Base-by-base conservation (phyloP, 371 early-diverging fungal genomes). In the Syncephalastrum sp. region DNA sequence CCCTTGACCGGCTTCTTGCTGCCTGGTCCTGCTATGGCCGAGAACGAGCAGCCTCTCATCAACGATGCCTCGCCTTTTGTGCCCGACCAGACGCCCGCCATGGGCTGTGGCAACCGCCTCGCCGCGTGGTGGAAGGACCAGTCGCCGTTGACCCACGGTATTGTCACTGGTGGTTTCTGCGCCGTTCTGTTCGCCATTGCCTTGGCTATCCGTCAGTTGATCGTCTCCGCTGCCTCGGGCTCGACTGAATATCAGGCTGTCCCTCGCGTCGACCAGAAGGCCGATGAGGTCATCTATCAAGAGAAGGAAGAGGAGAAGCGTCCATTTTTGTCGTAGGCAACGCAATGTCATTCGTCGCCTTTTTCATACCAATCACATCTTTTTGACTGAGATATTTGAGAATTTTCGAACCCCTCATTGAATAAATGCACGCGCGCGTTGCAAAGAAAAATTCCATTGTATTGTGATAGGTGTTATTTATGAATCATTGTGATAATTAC, bases 1-100 rank as follows among this genome's bases (percentile, higher is more conserved):
- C 75, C 72, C 33, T 27, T 75, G 43, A 75, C 73, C 49, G 75
- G 75, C 19, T 72, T 73, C 61, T 61, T 75, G 55, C 55, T 75
- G 16, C 76, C 76, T 47, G 72, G 47, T n/a, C 60, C 57, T 38
- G 53, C 42, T 24, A 44, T 49, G 12, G 19, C 29, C 25, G 29
- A 44, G 8, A 10, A 43, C 38, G 23, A 42, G 38, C 10, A 33
- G 38, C 38, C 38, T 33, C 38, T 33, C 38, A 33, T 33, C 38
- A 10, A 33, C 38, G 38, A 33, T 12, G 38, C 38, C 12, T 33
- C 38, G 38, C 38, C 38, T 33, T 33, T 33, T 33, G 38, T 33
- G 10, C 38, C 38, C 10, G 38, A 33, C 38, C 38, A 33, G 38
- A 33, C 38, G 5, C 2, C 12, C 38, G 8, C 38, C 10, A 33